Evolutionary conservation across 345 rosid genomes (phyloP).

Genomic region (Pistacia integerrima): DNA sequence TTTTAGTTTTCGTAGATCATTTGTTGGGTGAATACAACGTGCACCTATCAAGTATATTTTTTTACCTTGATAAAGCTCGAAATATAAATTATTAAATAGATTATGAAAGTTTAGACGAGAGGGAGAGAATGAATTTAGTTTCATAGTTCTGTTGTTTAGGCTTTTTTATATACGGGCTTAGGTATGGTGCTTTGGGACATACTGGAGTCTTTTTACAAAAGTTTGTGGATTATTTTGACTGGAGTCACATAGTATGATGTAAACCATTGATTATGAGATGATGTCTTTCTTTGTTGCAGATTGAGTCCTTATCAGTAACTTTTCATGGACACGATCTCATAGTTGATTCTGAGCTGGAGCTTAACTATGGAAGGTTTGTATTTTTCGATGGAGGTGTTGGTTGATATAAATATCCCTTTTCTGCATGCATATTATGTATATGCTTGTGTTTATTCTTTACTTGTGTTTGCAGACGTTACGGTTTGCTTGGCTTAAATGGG

Average conservation of each 20-base stretch:
- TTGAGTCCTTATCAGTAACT: conserved; percentile 91
- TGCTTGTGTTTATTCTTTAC: background rate
- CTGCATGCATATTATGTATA: background rate
- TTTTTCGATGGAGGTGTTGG: background rate
- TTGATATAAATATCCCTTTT: background rate
- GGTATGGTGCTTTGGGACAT: background rate
- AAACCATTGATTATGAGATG: background rate
- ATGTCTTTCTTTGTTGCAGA: conserved; percentile 53
- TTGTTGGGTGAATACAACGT: too few relatives aligned
- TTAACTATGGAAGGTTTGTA: conserved; percentile 83
- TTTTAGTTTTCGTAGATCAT: too few relatives aligned
- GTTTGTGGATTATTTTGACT: too few relatives aligned
- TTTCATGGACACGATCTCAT: conserved; percentile 95
- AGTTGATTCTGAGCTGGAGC: conserved; percentile 92
- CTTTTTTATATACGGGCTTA: background rate
- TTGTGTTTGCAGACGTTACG: conserved; percentile 70
- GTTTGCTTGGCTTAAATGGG: conserved; percentile 95
- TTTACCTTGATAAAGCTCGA: too few relatives aligned
- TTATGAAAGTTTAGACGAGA: too few relatives aligned
- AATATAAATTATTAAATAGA: too few relatives aligned
- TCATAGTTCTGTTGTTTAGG: background rate
- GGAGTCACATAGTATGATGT: background rate
- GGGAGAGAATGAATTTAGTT: too few relatives aligned
- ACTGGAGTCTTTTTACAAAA: too few relatives aligned
- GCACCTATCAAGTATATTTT: too few relatives aligned